Base-by-base conservation (phyloP, 306 rosid genomes). In the Ziziphus jujuba region DNA sequence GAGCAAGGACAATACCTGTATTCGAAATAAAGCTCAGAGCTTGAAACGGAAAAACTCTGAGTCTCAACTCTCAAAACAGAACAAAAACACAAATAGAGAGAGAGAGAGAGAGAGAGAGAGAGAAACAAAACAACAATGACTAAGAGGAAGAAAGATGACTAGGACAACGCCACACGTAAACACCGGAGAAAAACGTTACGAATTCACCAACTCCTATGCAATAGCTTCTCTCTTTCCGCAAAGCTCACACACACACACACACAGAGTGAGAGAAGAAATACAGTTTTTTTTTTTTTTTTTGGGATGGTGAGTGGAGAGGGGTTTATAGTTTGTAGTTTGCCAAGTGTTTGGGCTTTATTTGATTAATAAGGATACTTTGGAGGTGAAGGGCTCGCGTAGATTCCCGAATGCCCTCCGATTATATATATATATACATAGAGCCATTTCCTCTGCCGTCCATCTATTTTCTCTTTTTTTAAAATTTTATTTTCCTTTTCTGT, bases 141-240 rank as follows among this genome's bases (percentile, higher is more conserved):
- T 20, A 10, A 19, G 36, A 23, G 10, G 19, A n/a, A 12, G 3
- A 59, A 48, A 50, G 40, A 35, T 5, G 36, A 14, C 2, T 14
- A 53, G 34, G n/a, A 43, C 9, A 43, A 12, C n/a, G 25, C 48
- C 20, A 78, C 20, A 78, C 33, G 50, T 21, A 40, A 1, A 61
- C 19, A 28, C 58, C 47, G 65, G n/a, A 31, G 15, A 43, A 50
- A 16, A 47, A 24, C 21, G 47, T 36, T 23, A 65, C 21, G 20
- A 59, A 43, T 28, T 58, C 34, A 53, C 65, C 34, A 52, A 67
- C 52, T 66, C 19, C 72, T 16, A 59, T 35, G 69, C 59, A 50
- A 75, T n/a, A 10, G 45, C 20, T 21, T 11, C 25, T 22, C 66
- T 20, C 7, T 7, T 11, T 5, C 51, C 14, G 10, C 6, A 40